phyloP scores from a whole-genome alignment of 768 basidiomycete genomes.

The Leccinum pellstonianum region DNA sequence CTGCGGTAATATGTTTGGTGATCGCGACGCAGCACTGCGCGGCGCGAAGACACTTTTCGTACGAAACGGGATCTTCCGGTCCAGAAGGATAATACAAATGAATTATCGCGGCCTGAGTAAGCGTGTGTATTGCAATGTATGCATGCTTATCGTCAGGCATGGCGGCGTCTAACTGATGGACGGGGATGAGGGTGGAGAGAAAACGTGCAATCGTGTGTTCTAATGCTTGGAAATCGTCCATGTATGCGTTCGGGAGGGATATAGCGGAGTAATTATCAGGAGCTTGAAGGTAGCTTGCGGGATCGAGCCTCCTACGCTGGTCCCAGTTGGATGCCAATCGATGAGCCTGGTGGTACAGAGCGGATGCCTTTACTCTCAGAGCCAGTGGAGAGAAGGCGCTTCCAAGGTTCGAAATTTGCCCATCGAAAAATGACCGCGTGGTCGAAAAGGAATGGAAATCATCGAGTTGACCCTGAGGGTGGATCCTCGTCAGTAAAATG shows the following conservation, averaged over 20 bases:
- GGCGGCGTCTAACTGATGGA: conserved; percentile 60
- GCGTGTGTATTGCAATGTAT: conserved; percentile 59
- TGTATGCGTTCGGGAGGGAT: conserved; percentile 46
- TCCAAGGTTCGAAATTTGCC: conserved; percentile 46
- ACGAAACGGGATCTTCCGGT: conserved; percentile 55
- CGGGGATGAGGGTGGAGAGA: conserved; percentile 58
- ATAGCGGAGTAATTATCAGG: conserved; percentile 36
- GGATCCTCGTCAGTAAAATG: conserved; percentile 17
- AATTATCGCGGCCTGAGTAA: conserved; percentile 65
- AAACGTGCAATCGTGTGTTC: conserved; percentile 68
- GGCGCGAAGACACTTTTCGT: conserved; percentile 65
- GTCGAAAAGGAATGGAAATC: conserved; percentile 54
- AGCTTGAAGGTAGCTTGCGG: conserved; percentile 11
- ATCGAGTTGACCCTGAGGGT: conserved; percentile 55
- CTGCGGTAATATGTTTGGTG: conserved; percentile 59
- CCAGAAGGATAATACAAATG: conserved; percentile 64
- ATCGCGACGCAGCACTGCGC: conserved; percentile 59
- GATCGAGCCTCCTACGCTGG: conserved; percentile 44
- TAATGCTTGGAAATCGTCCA: conserved; percentile 57
- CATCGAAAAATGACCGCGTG: conserved; percentile 60
- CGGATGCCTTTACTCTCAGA: conserved; percentile 73
- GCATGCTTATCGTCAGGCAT: conserved; percentile 58
- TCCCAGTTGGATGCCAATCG: conserved; percentile 60
- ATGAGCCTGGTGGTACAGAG: conserved; percentile 68
- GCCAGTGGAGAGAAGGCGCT: conserved; percentile 63